Percentiles rank a stretch among this genome's conserved stretches.
Evolutionary conservation across 2,329 filamentous ascomycete species (phyloP).

Genomic region (Fusarium verrucosum): DNA sequence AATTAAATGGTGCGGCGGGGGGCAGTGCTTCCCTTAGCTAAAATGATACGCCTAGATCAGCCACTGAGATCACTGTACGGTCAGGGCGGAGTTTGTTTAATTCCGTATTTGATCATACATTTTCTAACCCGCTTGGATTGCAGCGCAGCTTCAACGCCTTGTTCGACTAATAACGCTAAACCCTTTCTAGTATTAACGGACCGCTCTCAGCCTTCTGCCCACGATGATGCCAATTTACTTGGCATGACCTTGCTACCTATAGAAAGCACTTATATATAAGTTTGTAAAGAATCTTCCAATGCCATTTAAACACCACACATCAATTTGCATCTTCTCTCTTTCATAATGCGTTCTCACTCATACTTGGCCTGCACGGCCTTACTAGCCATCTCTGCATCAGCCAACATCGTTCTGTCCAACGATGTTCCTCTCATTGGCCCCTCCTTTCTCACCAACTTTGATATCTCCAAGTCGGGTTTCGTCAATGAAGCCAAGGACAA

Average conservation of each 20-base stretch:
- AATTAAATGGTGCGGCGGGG: neutral
- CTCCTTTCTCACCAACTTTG: constrained; percentile 35
- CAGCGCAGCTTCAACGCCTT: neutral
- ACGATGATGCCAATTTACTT: neutral
- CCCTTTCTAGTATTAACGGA: neutral
- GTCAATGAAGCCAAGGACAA: constrained; percentile 13
- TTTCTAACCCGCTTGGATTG: neutral
- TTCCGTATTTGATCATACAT: neutral
- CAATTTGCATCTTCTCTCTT: neutral
- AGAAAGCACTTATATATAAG: no score
- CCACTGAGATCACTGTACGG: neutral
- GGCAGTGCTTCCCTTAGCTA: neutral
- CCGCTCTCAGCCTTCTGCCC: neutral
- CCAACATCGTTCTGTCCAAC: constrained; percentile 21
- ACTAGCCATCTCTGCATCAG: neutral
- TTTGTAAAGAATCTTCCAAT: neutral
- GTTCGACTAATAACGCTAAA: neutral
- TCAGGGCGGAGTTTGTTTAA: neutral
- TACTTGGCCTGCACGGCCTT: neutral
- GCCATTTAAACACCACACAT: neutral
- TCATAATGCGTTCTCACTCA: neutral
- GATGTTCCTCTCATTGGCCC: constrained; percentile 37
- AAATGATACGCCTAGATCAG: neutral
- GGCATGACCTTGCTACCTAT: neutral
- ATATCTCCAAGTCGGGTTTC: constrained; percentile 12